Base-by-base conservation (phyloP, 495 filamentous ascomycete species). In the Aspergillus campestris region DNA sequence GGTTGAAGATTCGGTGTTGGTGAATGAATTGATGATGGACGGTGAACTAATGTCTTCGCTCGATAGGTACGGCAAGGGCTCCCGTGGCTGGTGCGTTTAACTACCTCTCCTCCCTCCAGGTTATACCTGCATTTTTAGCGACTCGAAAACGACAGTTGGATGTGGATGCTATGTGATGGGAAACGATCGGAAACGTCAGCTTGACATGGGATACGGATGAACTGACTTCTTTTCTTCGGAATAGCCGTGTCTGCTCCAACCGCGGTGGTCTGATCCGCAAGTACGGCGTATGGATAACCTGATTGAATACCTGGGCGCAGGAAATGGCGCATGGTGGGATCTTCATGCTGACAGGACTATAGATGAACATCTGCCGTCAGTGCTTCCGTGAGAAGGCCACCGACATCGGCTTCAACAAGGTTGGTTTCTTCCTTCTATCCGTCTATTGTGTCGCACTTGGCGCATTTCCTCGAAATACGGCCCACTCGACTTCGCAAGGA, bases 341-440 rank as follows among this genome's bases (percentile, higher is more conserved):
- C 43, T 45, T 38, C 18, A 24, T 24, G 18, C 18, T 24, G 18
- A 24, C 18, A 24, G 18, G 18, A 2, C 18, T 58, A 47, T 44
- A 70, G 67, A 71, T 98, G 65, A 90, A 96, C 75, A 91, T 97
- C 80, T 96, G 91, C 85, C 86, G 89, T 81, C 90, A 98, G 76
- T 97, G 92, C 84, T 98, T 98, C 82, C 77, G 92, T 65, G 92
- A 98, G 82, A 96, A 97, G 82, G 76, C 82, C 54, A 59, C 75
- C 65, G 91, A 96, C 70, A 95, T 98, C 72, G 92, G 92, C 60
- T 98, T 98, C 80, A 75, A 82, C 74, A 97, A 98, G 89, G 91
- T 69, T 62, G 53, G 78, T 65, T 51, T 53, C 45, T 14, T 35
- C 7, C 14, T 38, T 27, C 29, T 40, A 36, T n/a, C 15, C 13